A percentile compares a stretch with the other conserved stretches of the same genome.
Conservation (phyloP, 2,329 filamentous ascomycete genomes). For the Spiromastix sp. region DNA sequence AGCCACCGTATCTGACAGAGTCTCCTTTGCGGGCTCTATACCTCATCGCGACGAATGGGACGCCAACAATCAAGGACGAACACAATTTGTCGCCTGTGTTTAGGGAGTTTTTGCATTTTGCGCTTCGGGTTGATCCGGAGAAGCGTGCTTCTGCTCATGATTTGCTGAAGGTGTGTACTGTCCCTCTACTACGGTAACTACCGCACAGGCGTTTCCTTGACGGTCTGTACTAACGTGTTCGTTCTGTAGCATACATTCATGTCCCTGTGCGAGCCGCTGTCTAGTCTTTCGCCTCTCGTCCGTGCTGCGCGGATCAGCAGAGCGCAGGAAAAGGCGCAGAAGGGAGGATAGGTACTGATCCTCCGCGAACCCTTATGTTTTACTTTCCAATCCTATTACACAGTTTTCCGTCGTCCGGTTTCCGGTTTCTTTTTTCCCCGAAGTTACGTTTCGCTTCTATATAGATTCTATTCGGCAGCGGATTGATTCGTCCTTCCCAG, state of each 20-base stretch:
- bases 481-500: too few relatives aligned
- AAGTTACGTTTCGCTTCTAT: slow-evolving; percentile 13
- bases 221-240: slow-evolving; percentile 13
- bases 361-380: too few relatives aligned
- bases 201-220: not conserved
- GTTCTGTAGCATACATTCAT: slow-evolving; percentile 67
- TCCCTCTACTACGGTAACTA: not conserved
- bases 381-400: too few relatives aligned
- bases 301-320: slow-evolving; percentile 74
- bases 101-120: slow-evolving; percentile 83
- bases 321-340: slow-evolving; percentile 71
- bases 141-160: slow-evolving; percentile 94
- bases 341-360: slow-evolving; percentile 34
- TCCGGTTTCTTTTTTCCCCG: slow-evolving; percentile 2
- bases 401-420: not conserved
- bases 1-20: slow-evolving; percentile 93
- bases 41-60: slow-evolving; percentile 94
- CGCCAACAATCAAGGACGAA: slow-evolving; percentile 89
- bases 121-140: slow-evolving; percentile 92
- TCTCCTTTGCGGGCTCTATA: slow-evolving; percentile 87
- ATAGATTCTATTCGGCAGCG: too few relatives aligned
- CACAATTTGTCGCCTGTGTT: slow-evolving; percentile 71
- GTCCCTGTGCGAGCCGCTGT: slow-evolving; percentile 61
- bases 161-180: slow-evolving; percentile 67
- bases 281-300: slow-evolving; percentile 75